Evolutionary conservation across 495 filamentous ascomycete genomes (phyloP), one percentile per base, ranked within the genome.

Genomic region (Tuber indicum): DNA sequence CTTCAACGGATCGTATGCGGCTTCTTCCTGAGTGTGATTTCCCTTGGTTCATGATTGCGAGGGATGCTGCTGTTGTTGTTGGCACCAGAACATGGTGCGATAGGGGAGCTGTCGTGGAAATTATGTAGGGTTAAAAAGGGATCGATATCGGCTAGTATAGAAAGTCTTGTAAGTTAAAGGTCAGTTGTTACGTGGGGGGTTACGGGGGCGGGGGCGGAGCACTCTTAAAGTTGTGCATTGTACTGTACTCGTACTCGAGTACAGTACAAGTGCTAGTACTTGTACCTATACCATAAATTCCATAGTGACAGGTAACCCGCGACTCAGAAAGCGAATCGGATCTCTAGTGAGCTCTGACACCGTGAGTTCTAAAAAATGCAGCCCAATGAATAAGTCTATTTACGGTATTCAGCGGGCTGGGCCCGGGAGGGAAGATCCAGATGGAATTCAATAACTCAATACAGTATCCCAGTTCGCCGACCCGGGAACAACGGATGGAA

Each of bases 21-120:
- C 74, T 72, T 44, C 70, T 74, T 45, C 72, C 72, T 66, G 78
- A 74, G 75, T 72, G 79, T 49, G 77, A 44, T 69, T 43, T 81
- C 43, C 44, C 49, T 78, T 75, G 69, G 72, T 77, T 77, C 72
- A 72, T 77, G 43, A 74, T 62, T 75, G 62, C 78, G 46, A 75
- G 71, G 42, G 77, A 72, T 42, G 78, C 74, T 76, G 78, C 71
- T 52, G 70, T n/a, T 49, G 49, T 76, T 49, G 49, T 76, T 72
- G 44, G 32, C n/a, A 42, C 44, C 21, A 36, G 32, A 72, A 74
- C 77, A 76, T 79, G 78, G 71, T 77, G 78, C 49, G 72, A 81
- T 69, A 80, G 58, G 74, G 71, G 43, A 72, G 78, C 4, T 70
- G 66, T 71, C 45, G 72, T 81, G 49, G 69, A 19, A 58, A 62